These are phyloP conservation scores for Colletotrichum abscissum DNA, from an alignment of 2,329 filamentous ascomycete species.

Conservation along the genomic window DNA sequence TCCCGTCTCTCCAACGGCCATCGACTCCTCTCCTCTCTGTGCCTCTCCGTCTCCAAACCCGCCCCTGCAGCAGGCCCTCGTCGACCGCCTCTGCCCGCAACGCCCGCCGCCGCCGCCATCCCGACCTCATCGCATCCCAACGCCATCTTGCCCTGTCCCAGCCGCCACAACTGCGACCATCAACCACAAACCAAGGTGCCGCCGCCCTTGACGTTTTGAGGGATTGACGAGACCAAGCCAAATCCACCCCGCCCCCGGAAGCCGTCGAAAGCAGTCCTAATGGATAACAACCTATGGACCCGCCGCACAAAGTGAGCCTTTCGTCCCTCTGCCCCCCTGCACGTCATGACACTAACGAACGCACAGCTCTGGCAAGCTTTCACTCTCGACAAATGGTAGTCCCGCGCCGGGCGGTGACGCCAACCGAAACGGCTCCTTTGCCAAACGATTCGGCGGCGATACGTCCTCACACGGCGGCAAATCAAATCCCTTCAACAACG, in stretches of 20 bases:
- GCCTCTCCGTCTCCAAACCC: not conserved
- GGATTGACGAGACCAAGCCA: slow-evolving; percentile 17
- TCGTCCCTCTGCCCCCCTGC: slow-evolving; percentile 30
- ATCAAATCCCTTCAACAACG: slow-evolving; percentile 82
- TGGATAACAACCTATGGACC: slow-evolving; percentile 79
- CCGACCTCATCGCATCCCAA: slow-evolving; percentile 30
- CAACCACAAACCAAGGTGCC: slow-evolving; percentile 29
- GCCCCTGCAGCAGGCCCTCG: slow-evolving; percentile 33
- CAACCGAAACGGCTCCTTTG: slow-evolving; percentile 71
- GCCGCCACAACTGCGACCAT: slow-evolving; percentile 35
- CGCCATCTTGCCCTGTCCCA: slow-evolving; percentile 24
- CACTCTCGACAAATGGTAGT: slow-evolving; percentile 77
- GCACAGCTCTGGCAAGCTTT: slow-evolving; percentile 86
- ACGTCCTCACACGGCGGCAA: slow-evolving; percentile 79
- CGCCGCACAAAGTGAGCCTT: slow-evolving; percentile 81
- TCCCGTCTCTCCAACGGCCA: slow-evolving; percentile 12
- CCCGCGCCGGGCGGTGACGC: slow-evolving; percentile 64
- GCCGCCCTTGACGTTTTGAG: slow-evolving; percentile 32
- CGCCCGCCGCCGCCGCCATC: slow-evolving; percentile 24
- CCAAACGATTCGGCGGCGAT: slow-evolving; percentile 81
- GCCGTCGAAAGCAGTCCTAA: slow-evolving; percentile 52
- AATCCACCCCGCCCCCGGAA: slow-evolving; percentile 21
- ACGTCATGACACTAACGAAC: slow-evolving; percentile 11
- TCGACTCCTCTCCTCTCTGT: not conserved
- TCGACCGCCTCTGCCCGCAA: slow-evolving; percentile 19